phyloP scores from a whole-genome alignment of 257 asterid genomes.

The Linaria vulgaris region DNA sequence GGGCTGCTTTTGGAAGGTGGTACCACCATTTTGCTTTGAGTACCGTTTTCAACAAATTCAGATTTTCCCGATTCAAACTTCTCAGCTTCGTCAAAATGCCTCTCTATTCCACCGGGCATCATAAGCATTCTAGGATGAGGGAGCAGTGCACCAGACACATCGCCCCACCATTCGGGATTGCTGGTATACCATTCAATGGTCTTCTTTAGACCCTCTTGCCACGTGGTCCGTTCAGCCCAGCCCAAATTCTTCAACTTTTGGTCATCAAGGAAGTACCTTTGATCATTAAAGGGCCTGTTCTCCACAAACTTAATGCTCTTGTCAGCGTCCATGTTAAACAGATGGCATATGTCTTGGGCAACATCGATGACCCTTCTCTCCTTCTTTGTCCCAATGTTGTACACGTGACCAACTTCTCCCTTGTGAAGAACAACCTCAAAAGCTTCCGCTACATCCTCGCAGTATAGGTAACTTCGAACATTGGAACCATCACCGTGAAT shows the following conservation, averaged over 20 bases:
- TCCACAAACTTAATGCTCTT: conserved; percentile 76
- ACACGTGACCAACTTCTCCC: conserved; percentile 95
- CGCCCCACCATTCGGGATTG: conserved; percentile 98
- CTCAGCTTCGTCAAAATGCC: conserved; percentile 67
- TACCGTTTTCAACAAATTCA: conserved; percentile 43
- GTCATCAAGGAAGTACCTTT: conserved; percentile 94
- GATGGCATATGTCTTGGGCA: conserved; percentile 79
- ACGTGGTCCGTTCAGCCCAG: conserved; percentile 78
- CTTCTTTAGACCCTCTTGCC: conserved; percentile 93
- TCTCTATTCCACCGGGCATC: conserved; percentile 91
- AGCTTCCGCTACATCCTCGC: conserved; percentile 99
- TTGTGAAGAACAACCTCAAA: conserved; percentile 86
- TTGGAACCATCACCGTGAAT: conserved; percentile 97
- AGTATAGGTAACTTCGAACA: conserved; percentile 87
- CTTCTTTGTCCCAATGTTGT: conserved; percentile 90
- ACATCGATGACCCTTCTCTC: conserved; percentile 95
- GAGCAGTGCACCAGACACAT: conserved; percentile 91
- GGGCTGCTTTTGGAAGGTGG: conserved; percentile 45
- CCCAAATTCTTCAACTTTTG: conserved; percentile 81
- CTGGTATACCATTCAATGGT: conserved; percentile 84
- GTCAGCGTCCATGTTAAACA: conserved; percentile 76
- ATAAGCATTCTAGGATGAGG: conserved; percentile 97
- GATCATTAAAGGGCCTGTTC: conserved; percentile 95
- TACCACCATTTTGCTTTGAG: conserved; percentile 47
- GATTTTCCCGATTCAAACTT: conserved; percentile 55